These are phyloP conservation scores for Pseudogymnoascus sp. DNA, from an alignment of 2,329 filamentous ascomycete species.

Conservation along the genomic window DNA sequence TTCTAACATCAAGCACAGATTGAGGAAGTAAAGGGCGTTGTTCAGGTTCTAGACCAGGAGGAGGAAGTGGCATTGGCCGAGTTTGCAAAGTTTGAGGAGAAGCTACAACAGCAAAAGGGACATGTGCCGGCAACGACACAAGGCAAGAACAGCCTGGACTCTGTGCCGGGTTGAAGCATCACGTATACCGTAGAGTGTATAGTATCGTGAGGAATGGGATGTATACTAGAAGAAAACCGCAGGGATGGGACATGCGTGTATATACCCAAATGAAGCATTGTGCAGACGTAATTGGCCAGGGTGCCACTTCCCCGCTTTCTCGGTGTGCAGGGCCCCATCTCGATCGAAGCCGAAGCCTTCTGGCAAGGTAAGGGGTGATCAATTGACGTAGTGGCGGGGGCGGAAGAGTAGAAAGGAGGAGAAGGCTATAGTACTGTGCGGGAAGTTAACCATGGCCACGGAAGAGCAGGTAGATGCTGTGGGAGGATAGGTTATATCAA, in stretches of 20 bases:
- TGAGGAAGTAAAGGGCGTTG: constrained; percentile 88
- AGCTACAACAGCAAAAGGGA: constrained; percentile 50
- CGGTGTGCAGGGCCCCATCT: background rate
- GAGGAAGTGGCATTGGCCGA: constrained; percentile 81
- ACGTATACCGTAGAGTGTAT: background rate
- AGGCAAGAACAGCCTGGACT: constrained; percentile 6
- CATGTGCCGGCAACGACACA: constrained; percentile 18
- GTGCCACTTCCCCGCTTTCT: background rate
- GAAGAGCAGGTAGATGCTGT: background rate
- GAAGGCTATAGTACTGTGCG: background rate
- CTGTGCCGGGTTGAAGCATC: background rate
- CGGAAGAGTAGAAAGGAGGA: background rate
- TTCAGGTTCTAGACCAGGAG: constrained; percentile 84
- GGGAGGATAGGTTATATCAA: background rate
- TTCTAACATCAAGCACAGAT: constrained; percentile 47
- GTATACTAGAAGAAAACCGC: background rate
- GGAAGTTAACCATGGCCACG: background rate
- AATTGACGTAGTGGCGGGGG: background rate
- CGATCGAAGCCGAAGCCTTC: background rate
- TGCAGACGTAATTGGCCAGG: background rate
- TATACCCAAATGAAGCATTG: constrained; percentile 2
- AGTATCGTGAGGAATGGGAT: background rate
- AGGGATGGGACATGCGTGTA: constrained; percentile 1
- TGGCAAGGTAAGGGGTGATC: background rate
- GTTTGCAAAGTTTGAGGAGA: constrained; percentile 94